These are phyloP conservation scores for Artemisia argyi DNA, from an alignment of 129 eudicot genomes.

Conservation along the genomic window DNA sequence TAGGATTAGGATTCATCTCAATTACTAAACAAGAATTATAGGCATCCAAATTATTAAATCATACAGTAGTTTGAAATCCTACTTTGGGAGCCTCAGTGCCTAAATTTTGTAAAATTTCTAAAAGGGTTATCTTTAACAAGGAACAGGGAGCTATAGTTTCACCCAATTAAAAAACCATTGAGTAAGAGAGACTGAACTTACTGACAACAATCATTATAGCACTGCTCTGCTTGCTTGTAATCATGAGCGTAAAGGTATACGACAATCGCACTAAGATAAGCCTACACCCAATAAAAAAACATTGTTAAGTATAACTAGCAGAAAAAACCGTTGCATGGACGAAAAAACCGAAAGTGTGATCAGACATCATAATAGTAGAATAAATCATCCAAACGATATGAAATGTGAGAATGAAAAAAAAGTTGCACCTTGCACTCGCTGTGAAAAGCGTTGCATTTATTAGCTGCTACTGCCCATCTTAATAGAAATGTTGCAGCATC, in stretches of 20 bases:
- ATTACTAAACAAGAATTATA: neutral
- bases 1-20: slow-evolving; percentile 5
- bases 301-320: slow-evolving; percentile 6
- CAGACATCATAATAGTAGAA: slow-evolving; percentile 5
- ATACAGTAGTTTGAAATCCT: slow-evolving; percentile 15
- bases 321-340: neutral
- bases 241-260: slow-evolving; percentile 86
- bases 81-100: slow-evolving; percentile 10
- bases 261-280: slow-evolving; percentile 94
- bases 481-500: slow-evolving; percentile 85
- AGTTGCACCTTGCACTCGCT: slow-evolving; percentile 85
- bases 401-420: slow-evolving; percentile 1
- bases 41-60: slow-evolving; percentile 4
- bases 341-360: neutral
- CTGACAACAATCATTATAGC: slow-evolving; percentile 96
- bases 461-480: slow-evolving; percentile 81
- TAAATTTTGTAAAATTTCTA: neutral
- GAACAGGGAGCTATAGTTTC: slow-evolving; percentile 15
- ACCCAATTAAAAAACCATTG: slow-evolving; percentile 13
- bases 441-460: slow-evolving; percentile 85
- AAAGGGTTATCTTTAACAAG: neutral
- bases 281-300: slow-evolving; percentile 46
- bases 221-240: slow-evolving; percentile 79
- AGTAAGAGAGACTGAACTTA: slow-evolving; percentile 45
- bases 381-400: slow-evolving; percentile 14